Evolutionary conservation across 1,284 basidiomycete genomes (phyloP).

Genomic region (Naganishia sp.): DNA sequence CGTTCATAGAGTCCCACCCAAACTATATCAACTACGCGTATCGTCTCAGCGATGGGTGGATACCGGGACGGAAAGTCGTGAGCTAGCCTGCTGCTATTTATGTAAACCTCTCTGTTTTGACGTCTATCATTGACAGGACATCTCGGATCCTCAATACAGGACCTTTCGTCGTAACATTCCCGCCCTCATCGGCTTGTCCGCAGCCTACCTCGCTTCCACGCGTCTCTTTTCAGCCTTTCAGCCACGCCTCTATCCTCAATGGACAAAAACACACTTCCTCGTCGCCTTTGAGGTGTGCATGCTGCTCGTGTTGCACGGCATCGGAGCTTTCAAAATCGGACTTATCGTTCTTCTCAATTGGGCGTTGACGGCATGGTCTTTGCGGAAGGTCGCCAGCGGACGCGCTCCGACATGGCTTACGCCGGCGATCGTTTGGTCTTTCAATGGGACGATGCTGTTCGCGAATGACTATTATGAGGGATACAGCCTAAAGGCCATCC

Average conservation of each 20-base stretch:
- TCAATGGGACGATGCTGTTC: slow-evolving; percentile 75
- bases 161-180: slow-evolving; percentile 75
- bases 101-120: neutral
- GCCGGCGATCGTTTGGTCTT: slow-evolving; percentile 66
- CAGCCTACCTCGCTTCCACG: slow-evolving; percentile 53
- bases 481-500: slow-evolving; percentile 66
- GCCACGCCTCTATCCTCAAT: slow-evolving; percentile 36
- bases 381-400: neutral
- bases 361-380: slow-evolving; percentile 1
- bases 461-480: slow-evolving; percentile 76
- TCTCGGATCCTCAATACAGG: slow-evolving; percentile 81
- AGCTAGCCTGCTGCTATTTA: slow-evolving; percentile 33
- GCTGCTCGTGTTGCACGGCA: slow-evolving; percentile 79
- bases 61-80: slow-evolving; percentile 55
- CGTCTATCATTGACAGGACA: slow-evolving; percentile 62
- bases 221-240: slow-evolving; percentile 50
- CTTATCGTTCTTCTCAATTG: slow-evolving; percentile 64
- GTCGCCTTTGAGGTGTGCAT: slow-evolving; percentile 56
- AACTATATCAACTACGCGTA: slow-evolving; percentile 69
- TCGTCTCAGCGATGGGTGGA: slow-evolving; percentile 63
- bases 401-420: slow-evolving; percentile 56
- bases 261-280: slow-evolving; percentile 47
- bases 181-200: slow-evolving; percentile 61
- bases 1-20: slow-evolving; percentile 56
- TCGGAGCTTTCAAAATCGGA: slow-evolving; percentile 78